A percentile compares a stretch with the other conserved stretches of the same genome.
phyloP scores from a whole-genome alignment of 176 grass and related monocot genomes.

The Lolium perenne region DNA sequence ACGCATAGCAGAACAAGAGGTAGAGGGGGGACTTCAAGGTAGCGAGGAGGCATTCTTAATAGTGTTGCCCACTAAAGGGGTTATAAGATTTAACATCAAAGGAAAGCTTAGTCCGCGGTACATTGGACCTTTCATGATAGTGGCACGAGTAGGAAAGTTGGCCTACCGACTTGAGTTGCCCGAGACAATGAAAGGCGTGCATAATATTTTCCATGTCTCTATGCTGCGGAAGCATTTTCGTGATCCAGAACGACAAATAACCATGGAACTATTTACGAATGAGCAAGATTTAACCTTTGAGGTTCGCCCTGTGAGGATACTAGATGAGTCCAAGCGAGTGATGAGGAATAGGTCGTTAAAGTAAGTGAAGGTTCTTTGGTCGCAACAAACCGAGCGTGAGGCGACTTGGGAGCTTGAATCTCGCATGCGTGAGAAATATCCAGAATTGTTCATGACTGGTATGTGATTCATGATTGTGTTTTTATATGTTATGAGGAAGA shows the following conservation, averaged over 20 bases:
- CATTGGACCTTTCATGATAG: background rate
- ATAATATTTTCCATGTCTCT: background rate
- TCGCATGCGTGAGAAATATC: too few species aligned
- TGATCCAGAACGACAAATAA: background rate
- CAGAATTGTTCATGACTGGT: too few species aligned
- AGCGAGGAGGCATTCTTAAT: too few species aligned
- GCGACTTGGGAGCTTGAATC: too few species aligned
- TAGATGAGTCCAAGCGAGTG: background rate
- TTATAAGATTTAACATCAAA: background rate
- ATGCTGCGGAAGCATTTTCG: background rate
- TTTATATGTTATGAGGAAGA: background rate
- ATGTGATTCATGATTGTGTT: too few species aligned
- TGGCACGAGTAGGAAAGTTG: background rate
- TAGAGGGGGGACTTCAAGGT: too few species aligned
- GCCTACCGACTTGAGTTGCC: background rate
- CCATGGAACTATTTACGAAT: background rate
- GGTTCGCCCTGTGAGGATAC: background rate
- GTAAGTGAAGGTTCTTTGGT: background rate
- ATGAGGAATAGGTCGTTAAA: background rate
- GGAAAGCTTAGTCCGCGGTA: background rate
- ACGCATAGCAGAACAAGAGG: too few species aligned
- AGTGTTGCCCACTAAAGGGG: too few species aligned
- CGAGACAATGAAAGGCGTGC: background rate
- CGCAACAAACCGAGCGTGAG: background rate
- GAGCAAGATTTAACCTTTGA: background rate